phyloP scores from a whole-genome alignment of 106 monocot genomes.

The Ottelia alismoides region DNA sequence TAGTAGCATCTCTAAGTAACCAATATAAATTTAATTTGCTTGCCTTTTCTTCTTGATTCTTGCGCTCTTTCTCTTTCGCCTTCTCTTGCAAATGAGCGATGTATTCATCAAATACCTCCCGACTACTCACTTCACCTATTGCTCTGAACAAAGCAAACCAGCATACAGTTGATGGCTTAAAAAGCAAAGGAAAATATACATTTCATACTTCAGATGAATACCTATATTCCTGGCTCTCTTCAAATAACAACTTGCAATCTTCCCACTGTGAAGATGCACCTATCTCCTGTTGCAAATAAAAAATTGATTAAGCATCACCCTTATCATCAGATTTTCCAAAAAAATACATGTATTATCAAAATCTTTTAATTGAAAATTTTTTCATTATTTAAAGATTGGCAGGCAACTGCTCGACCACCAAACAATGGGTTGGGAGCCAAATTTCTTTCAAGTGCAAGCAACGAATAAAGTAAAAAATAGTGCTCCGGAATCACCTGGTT shows the following conservation, averaged over 20 bases:
- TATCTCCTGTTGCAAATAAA: conserved; percentile 52
- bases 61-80: conserved; percentile 80
- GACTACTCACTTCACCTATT: conserved; percentile 61
- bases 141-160: conserved; percentile 27
- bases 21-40: background rate
- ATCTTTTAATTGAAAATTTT: no score
- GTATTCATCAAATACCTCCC: conserved; percentile 85
- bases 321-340: background rate
- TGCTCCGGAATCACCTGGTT: no score
- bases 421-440: no score
- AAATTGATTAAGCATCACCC: background rate
- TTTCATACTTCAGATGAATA: no score
- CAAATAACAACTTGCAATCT: conserved; percentile 58
- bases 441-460: no score
- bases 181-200: no score
- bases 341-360: background rate
- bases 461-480: no score
- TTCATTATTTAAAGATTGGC: no score
- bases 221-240: conserved; percentile 90
- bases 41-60: conserved; percentile 96
- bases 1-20: background rate
- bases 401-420: no score
- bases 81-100: conserved; percentile 77
- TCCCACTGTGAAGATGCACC: conserved; percentile 86
- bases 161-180: background rate